Evolutionary conservation across 108 stramenopile species (phyloP).

Genomic region (Nitzschia inconspicua): DNA sequence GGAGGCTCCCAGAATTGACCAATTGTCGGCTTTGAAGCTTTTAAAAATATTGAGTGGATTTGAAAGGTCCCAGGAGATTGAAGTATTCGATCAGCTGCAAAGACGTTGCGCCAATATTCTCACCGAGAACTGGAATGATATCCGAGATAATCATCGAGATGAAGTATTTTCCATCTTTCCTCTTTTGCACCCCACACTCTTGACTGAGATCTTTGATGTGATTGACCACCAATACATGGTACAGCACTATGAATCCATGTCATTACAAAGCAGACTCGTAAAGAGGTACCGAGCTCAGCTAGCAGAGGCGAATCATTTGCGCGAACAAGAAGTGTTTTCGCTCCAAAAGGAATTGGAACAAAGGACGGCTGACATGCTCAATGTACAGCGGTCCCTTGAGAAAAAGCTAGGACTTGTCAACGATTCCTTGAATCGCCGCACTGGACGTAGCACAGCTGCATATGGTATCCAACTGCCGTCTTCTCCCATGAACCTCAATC

Average conservation of each 20-base stretch:
- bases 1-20: slow-evolving; percentile 11
- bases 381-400: slow-evolving; percentile 4
- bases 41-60: slow-evolving; percentile 13
- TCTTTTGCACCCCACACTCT: slow-evolving; percentile 3
- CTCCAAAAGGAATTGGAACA: slow-evolving; percentile 4
- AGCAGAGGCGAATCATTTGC: slow-evolving; percentile 7
- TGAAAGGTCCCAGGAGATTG: slow-evolving; percentile 4
- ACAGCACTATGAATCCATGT: slow-evolving; percentile 1
- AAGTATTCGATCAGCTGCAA: slow-evolving; percentile 12
- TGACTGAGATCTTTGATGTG: slow-evolving; percentile 15
- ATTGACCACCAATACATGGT: slow-evolving; percentile 14
- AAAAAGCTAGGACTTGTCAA: neutral
- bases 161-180: slow-evolving; percentile 12
- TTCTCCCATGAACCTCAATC: too few relatives aligned
- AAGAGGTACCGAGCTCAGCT: slow-evolving; percentile 19
- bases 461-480: too few relatives aligned
- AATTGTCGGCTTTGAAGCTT: slow-evolving; percentile 21
- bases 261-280: slow-evolving; percentile 13
- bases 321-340: slow-evolving; percentile 4
- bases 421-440: neutral
- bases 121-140: slow-evolving; percentile 26
- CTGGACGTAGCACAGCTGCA: neutral
- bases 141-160: slow-evolving; percentile 10
- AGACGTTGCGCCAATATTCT: slow-evolving; percentile 24
- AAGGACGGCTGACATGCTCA: neutral